Base-by-base conservation (phyloP, 768 basidiomycete species). In the Fibroporia radiculosa region DNA sequence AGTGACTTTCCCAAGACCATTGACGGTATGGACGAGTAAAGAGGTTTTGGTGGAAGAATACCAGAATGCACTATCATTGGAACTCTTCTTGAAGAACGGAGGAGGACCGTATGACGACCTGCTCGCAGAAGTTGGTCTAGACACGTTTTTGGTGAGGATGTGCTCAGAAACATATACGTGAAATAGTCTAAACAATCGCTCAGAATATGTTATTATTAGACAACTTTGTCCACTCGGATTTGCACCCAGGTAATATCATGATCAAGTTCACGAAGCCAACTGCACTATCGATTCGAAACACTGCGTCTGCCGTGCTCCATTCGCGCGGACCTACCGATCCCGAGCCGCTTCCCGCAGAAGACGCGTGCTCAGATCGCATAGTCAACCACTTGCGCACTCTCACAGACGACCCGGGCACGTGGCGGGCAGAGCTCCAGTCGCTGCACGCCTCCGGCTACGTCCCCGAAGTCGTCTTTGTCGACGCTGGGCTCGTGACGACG, bases 131-230 rank as follows among this genome's bases (percentile, higher is more conserved):
- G 75, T 92, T 14, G 96, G 96, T 8, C 69, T 99, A 19, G 92
- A 98, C 62, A 93, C 93, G 1, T 99, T 98, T 65, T 61, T 99
- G 62, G 93, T 91, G 58, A 53, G 86, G 66, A 22, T 29, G 41
- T 25, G 3, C 8, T 32, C 50, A 1, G 13, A 22, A 11, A 14
- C 8, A 22, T 39, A 22, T 20, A 16, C 22, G 14, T 6, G 19
- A 13, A 31, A 4, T 2, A 24, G 4, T 42, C 39, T 57, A 33
- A 42, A 29, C 6, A 50, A 27, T 16, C 6, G 24, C 27, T 14
- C 55, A 97, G 91, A 92, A 97, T 66, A 99, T 99, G 96, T 78
- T 99, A 16, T 70, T 99, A 1, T 70, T 99, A 35, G 96, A 99
- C 64, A 98, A 99, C 64, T 99, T 96, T 64, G 92, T 95, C 8